These are phyloP conservation scores for Furcasterigmium furcatum DNA, from an alignment of 2,329 filamentous ascomycete species.

Conservation along the genomic window DNA sequence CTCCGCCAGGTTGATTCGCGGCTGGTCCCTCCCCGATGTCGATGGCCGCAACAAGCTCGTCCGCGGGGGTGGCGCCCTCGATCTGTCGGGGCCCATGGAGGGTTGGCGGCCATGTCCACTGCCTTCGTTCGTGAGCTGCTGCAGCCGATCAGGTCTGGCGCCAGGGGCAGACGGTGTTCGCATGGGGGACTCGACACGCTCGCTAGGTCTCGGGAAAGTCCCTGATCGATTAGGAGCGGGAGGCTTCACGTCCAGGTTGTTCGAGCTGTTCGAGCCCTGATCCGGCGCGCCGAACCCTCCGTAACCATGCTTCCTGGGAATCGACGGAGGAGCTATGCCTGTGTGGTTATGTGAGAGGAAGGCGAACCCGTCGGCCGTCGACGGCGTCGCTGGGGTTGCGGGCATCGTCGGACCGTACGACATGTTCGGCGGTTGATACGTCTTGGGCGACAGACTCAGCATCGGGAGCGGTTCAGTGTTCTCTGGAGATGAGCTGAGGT, in stretches of 20 bases:
- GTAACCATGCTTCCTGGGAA: slow-evolving; percentile 50
- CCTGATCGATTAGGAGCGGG: slow-evolving; percentile 43
- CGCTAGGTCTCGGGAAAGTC: slow-evolving; percentile 45
- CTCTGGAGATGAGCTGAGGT: not conserved
- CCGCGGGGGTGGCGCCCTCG: slow-evolving; percentile 50
- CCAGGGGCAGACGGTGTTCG: slow-evolving; percentile 48
- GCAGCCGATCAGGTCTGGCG: slow-evolving; percentile 32
- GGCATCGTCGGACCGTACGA: not conserved
- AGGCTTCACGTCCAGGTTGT: slow-evolving; percentile 31
- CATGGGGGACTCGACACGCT: slow-evolving; percentile 30
- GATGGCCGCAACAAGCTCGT: slow-evolving; percentile 42
- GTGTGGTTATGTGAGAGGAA: slow-evolving; percentile 7
- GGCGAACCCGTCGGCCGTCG: slow-evolving; percentile 1
- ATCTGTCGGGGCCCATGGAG: slow-evolving; percentile 46
- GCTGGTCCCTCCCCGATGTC: slow-evolving; percentile 33
- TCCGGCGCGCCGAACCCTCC: slow-evolving; percentile 50
- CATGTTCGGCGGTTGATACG: not conserved
- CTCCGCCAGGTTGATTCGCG: slow-evolving; percentile 52
- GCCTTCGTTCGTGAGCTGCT: slow-evolving; percentile 17
- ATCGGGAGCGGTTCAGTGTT: not conserved
- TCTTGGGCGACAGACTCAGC: not conserved
- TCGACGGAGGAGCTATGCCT: slow-evolving; percentile 29
- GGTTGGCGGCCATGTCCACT: slow-evolving; percentile 27
- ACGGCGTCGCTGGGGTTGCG: not conserved
- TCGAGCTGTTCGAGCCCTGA: slow-evolving; percentile 19